phyloP scores from a whole-genome alignment of 768 basidiomycete species.

The Cystoderma amianthinum region DNA sequence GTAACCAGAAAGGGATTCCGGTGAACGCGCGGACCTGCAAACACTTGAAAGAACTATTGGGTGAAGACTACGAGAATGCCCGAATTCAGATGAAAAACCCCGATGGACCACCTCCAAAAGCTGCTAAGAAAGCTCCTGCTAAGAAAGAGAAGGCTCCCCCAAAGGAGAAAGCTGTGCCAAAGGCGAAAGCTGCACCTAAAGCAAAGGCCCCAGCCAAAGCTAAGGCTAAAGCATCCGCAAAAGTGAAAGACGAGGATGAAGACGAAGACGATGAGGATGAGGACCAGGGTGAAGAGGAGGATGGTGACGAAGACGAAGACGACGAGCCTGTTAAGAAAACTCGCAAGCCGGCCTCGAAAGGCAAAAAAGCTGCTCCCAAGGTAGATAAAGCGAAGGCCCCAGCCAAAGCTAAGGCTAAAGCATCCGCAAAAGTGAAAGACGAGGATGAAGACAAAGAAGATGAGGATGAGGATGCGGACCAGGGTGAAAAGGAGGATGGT shows the following conservation, averaged over 20 bases:
- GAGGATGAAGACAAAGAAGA: too few relatives aligned
- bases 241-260: too few relatives aligned
- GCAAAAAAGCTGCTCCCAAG: too few relatives aligned
- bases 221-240: too few relatives aligned
- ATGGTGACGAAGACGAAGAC: slow-evolving; percentile 8
- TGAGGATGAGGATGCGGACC: background rate
- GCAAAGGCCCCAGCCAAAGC: too few relatives aligned
- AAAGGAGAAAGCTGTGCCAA: background rate
- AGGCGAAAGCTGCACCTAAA: background rate
- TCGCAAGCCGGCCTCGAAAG: too few relatives aligned
- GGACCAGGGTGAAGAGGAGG: background rate
- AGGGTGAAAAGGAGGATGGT: background rate
- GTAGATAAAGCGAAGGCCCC: too few relatives aligned
- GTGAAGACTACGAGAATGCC: slow-evolving; percentile 39
- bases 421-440: too few relatives aligned
- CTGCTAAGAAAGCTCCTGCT: background rate
- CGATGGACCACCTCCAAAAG: slow-evolving; percentile 15
- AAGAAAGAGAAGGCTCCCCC: background rate
- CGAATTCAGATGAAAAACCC: slow-evolving; percentile 37
- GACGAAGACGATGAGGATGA: too few relatives aligned
- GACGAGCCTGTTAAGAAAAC: slow-evolving; percentile 1
- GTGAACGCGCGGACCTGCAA: slow-evolving; percentile 44
- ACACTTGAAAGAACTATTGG: slow-evolving; percentile 35
- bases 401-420: too few relatives aligned
- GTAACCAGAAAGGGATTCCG: slow-evolving; percentile 23